Evolutionary conservation across 257 asterid species (phyloP), one percentile per base, ranked within the genome.

Genomic region (Scutellaria minor): DNA sequence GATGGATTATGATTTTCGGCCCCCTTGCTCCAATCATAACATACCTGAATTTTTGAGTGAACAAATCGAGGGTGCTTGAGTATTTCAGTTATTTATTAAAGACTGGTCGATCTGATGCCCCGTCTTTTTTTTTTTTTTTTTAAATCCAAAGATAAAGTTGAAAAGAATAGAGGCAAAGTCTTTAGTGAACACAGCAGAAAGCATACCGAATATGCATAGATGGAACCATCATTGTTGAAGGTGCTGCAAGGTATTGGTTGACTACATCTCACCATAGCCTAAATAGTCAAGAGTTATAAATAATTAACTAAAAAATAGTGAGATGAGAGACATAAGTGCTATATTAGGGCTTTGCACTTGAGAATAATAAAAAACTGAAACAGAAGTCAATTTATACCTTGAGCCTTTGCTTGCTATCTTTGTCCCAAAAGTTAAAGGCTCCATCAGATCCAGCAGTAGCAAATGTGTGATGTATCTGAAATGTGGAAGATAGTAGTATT

Each of bases 1-100:
- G 95, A 78, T 45, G 99, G 99, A 77, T 91, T 94, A 73, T 91
- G 97, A 72, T 94, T 94, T 80, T 94, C 98, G 44, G 98, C 98
- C 60, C 97, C 98, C 88, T 94, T 94, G 89, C 97, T 83, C 99
- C 99, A 94, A 81, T 94, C 99, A 69, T 91, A 88, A 66, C 99
- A 91, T 41, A 89, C 96, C 97, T 91, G 76, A 66, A 66, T 39
- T 42, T 77, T 90, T 94, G 95, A 85, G 96, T 4, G 97, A 91
- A 12, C 48, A 74, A 75, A 81, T 90, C 96, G 27, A 90, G 86
- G 77, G 87, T 66, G 89, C 5, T 89, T 62, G 96, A 88, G 93
- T 96, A 89, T 76, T 95, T 84, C 44, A 59, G 1, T 92, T 48
- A 15, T 48, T 48, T 48, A n/a, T 15, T 31, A 31, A 31, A 31